Conservation (phyloP, 2,329 filamentous ascomycete genomes). For the Aspergillus oerlinghausenensis region DNA sequence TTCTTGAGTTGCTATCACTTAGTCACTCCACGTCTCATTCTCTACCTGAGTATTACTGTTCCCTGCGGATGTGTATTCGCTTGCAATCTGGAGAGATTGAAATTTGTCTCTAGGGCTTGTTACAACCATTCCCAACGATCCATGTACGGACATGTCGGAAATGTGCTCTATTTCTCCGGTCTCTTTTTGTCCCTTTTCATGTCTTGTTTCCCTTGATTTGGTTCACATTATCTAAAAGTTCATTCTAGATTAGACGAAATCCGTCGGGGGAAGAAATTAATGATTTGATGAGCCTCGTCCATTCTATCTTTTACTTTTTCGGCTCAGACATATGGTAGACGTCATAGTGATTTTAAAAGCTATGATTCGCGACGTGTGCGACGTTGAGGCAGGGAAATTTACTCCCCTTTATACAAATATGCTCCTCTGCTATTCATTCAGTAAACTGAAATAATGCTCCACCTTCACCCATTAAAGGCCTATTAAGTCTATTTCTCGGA, state of each 20-base stretch:
- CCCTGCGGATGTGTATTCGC: neutral
- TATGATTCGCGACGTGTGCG: neutral
- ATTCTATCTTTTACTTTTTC: neutral
- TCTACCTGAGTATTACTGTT: neutral
- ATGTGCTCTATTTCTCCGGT: neutral
- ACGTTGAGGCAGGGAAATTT: neutral
- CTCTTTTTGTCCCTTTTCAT: neutral
- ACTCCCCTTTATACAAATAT: neutral
- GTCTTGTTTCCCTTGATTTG: constrained; percentile 9
- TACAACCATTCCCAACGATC: neutral
- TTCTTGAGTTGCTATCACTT: neutral
- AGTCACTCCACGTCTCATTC: neutral
- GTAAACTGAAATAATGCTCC: too few species aligned
- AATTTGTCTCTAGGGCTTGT: neutral
- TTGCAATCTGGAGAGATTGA: neutral
- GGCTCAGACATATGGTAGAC: neutral
- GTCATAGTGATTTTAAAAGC: neutral
- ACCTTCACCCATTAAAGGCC: neutral
- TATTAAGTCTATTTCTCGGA: neutral
- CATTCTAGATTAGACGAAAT: constrained; percentile 27
- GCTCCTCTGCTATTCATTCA: too few species aligned
- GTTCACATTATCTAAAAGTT: constrained; percentile 27
- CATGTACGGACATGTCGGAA: neutral
- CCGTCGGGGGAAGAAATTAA: constrained; percentile 21
- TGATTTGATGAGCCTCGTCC: constrained; percentile 22